These are phyloP conservation scores for Annona squamosa DNA, from an alignment of 164 flowering plant species.

Conservation along the genomic window DNA sequence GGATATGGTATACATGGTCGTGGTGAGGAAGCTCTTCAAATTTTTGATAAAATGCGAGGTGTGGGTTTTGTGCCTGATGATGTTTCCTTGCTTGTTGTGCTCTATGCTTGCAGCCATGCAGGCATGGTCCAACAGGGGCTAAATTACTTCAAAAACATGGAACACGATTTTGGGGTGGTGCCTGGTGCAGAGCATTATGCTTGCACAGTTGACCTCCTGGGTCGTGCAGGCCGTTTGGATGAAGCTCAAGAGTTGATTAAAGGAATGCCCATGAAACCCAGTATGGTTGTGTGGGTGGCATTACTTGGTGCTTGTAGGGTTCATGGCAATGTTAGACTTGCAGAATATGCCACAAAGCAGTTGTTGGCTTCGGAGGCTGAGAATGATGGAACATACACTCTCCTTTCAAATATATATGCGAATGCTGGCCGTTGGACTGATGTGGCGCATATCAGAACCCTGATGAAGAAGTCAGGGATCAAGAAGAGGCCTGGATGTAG, in stretches of 20 bases:
- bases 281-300: constrained; percentile 62
- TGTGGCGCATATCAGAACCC: constrained; percentile 54
- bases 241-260: constrained; percentile 54
- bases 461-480: constrained; percentile 64
- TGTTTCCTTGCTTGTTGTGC: constrained; percentile 60
- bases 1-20: constrained; percentile 77
- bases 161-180: constrained; percentile 39
- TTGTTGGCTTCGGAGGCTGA: constrained; percentile 42
- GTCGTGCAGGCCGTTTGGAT: constrained; percentile 69
- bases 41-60: constrained; percentile 50
- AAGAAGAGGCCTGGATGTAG: constrained; percentile 85
- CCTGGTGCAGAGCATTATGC: constrained; percentile 67
- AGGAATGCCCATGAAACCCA: constrained; percentile 66
- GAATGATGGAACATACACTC: constrained; percentile 60
- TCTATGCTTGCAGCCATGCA: constrained; percentile 83
- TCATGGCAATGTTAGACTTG: constrained; percentile 63
- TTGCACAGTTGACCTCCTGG: constrained; percentile 74
- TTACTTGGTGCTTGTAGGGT: constrained; percentile 64
- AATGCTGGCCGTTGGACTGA: constrained; percentile 79
- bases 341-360: constrained; percentile 47
- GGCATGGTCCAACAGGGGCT: constrained; percentile 63
- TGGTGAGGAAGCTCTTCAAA: constrained; percentile 54
- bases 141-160: constrained; percentile 47
- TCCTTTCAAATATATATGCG: constrained; percentile 81
- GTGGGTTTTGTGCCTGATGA: constrained; percentile 51